phyloP scores from a whole-genome alignment of 257 asterid genomes.

The Solanum paucissectum region DNA sequence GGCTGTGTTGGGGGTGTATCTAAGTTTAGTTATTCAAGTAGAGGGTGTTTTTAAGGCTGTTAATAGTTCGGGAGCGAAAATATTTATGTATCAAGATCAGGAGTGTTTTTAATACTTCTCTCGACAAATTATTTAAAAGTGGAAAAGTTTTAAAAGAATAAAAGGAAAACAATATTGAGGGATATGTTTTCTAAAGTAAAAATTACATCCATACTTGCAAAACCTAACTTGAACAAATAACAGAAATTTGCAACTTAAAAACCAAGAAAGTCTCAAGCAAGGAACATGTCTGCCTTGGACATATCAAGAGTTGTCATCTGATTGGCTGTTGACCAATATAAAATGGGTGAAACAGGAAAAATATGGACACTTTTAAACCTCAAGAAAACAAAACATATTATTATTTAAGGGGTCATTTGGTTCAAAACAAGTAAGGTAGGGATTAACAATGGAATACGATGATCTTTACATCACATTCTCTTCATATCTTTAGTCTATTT shows the following conservation, averaged over 20 bases:
- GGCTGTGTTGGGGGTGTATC: no score
- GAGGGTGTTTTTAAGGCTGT: no score
- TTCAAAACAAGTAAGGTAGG: no score
- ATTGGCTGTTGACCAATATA: background rate
- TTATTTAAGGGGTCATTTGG: no score
- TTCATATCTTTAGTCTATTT: no score
- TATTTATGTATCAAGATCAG: no score
- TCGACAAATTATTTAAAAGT: background rate
- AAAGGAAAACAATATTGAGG: background rate
- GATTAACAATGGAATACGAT: no score
- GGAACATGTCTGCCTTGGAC: background rate
- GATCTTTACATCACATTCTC: no score
- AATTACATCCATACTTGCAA: background rate
- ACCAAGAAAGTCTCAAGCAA: background rate
- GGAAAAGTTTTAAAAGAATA: background rate
- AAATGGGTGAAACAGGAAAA: background rate
- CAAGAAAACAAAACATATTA: background rate
- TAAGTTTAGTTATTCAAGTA: no score
- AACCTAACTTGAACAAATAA: background rate
- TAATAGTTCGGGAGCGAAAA: no score
- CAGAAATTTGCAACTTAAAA: background rate
- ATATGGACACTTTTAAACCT: background rate
- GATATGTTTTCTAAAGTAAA: background rate
- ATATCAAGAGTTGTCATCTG: background rate
- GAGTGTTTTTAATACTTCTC: no score